phyloP scores from a whole-genome alignment of 129 eudicot species.

The Oenanthe sinensis region DNA sequence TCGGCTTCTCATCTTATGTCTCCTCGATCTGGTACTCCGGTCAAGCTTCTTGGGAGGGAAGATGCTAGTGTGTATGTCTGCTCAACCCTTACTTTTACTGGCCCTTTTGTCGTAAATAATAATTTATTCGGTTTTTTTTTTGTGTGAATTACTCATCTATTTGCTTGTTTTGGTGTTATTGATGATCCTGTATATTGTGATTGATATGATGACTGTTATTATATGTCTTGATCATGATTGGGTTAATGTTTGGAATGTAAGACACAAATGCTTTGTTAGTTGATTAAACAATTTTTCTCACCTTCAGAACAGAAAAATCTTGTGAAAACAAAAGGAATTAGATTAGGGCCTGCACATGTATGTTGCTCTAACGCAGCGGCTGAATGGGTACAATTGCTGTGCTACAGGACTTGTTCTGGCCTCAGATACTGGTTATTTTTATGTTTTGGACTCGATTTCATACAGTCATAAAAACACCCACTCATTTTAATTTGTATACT shows the following conservation, averaged over 20 bases:
- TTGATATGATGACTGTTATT: not conserved
- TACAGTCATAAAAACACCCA: not conserved
- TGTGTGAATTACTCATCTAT: not conserved
- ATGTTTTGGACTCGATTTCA: not conserved
- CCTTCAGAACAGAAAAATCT: not conserved
- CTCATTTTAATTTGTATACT: not conserved
- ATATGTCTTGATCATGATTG: not conserved
- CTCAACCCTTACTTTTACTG: not conserved
- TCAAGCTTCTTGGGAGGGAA: conserved; percentile 96
- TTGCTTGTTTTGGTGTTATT: not conserved
- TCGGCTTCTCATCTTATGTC: conserved; percentile 89
- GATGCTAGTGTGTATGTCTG: conserved; percentile 95
- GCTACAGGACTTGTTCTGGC: not conserved
- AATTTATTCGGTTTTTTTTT: not conserved
- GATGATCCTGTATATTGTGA: not conserved
- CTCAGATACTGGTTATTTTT: not conserved
- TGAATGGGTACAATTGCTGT: not conserved
- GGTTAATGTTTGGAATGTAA: not conserved
- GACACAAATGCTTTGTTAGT: not conserved
- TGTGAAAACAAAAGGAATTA: not conserved
- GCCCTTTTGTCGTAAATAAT: not conserved
- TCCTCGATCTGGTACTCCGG: conserved; percentile 98
- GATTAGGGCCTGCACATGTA: not conserved
- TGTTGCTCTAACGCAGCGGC: not conserved
- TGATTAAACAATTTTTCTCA: not conserved